phyloP scores from a whole-genome alignment of 257 asterid species.

The Nicotiana otophora region DNA sequence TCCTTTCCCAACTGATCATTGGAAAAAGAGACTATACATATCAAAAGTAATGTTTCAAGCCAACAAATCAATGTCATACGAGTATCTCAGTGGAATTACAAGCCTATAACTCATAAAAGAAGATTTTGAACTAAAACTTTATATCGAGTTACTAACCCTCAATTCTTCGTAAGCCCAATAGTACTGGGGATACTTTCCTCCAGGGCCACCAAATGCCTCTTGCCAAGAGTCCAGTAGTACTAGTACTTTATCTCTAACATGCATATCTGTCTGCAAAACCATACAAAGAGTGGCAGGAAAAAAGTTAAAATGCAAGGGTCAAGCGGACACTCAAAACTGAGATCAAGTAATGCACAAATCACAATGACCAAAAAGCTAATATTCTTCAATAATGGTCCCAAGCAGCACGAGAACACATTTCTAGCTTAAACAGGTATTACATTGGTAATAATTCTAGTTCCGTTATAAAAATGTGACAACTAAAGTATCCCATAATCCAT shows the following conservation, averaged over 20 bases:
- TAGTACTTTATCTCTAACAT: constrained; percentile 68
- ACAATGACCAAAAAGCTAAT: neutral
- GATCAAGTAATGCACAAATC: neutral
- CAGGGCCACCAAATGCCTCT: constrained; percentile 87
- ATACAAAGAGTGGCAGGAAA: neutral
- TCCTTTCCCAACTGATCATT: neutral
- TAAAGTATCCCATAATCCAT: neutral
- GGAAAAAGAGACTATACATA: neutral
- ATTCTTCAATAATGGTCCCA: neutral
- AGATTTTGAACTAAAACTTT: neutral
- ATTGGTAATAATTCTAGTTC: neutral
- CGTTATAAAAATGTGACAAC: neutral
- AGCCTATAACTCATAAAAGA: neutral
- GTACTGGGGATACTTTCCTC: constrained; percentile 86
- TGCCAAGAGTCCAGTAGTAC: constrained; percentile 78
- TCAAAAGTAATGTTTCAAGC: neutral
- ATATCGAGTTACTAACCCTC: constrained; percentile 41
- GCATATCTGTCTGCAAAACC: constrained; percentile 75
- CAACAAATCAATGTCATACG: constrained; percentile 2
- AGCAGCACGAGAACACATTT: neutral
- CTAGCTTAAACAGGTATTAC: neutral
- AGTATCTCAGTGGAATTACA: neutral
- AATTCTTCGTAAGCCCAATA: constrained; percentile 82
- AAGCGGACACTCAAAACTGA: neutral
- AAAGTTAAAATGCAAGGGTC: neutral